A percentile compares a stretch with the other conserved stretches of the same genome.
Conservation (phyloP, 768 basidiomycete species). For the Pleurotus tuber-regium region DNA sequence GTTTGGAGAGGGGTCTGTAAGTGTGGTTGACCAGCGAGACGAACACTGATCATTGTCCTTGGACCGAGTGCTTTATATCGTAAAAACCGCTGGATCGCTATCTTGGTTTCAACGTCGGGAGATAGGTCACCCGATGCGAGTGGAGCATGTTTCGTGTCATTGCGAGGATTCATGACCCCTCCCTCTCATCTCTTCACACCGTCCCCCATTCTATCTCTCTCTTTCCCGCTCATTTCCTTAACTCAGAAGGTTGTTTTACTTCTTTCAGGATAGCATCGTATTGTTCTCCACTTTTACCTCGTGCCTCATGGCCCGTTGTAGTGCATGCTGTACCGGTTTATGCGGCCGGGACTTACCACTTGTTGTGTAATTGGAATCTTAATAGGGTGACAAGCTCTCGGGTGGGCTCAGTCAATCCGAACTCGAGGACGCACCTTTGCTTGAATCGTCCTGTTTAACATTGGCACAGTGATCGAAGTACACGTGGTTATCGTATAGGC, state of each 20-base stretch:
- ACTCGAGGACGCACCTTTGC: no score
- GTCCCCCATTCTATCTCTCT: conserved; percentile 16
- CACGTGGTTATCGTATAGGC: no score
- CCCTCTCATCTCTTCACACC: conserved; percentile 15
- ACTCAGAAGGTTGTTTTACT: not conserved
- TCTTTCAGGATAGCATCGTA: not conserved
- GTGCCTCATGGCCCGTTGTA: not conserved
- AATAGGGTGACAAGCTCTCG: not conserved
- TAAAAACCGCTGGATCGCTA: not conserved
- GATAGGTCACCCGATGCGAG: conserved; percentile 20
- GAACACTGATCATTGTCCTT: not conserved
- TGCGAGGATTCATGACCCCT: conserved; percentile 15
- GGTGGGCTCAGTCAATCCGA: no score
- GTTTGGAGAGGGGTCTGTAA: conserved; percentile 11
- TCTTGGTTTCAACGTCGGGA: conserved; percentile 18
- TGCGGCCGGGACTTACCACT: not conserved
- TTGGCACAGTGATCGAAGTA: no score
- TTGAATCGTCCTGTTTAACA: no score
- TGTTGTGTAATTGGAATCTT: not conserved
- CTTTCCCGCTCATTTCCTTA: conserved; percentile 10
- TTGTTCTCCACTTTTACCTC: not conserved
- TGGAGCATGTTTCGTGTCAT: conserved; percentile 20
- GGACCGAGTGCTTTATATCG: not conserved
- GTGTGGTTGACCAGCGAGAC: not conserved
- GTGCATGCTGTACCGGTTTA: not conserved